A percentile compares a stretch with the other conserved stretches of the same genome.
phyloP scores from a whole-genome alignment of 225 moss, liverwort and hornwort genomes.

The Sphagnum tenellum region DNA sequence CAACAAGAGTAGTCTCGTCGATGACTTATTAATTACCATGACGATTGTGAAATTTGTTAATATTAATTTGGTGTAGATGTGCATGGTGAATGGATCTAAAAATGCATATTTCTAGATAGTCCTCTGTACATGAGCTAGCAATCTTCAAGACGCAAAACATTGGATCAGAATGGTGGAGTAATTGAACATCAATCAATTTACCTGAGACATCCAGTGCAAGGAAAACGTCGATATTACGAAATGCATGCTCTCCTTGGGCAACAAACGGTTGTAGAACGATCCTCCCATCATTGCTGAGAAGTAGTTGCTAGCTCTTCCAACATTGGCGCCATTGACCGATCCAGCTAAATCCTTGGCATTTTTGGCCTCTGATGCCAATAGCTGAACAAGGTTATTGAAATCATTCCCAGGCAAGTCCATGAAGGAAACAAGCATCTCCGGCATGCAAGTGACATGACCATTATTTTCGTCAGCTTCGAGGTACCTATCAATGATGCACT shows the following conservation, averaged over 20 bases:
- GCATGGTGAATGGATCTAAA: too few relatives aligned
- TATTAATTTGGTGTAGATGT: too few relatives aligned
- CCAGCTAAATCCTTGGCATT: too few relatives aligned
- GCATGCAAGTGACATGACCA: constrained; percentile 9
- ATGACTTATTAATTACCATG: too few relatives aligned
- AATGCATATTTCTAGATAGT: too few relatives aligned
- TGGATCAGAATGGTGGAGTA: too few relatives aligned
- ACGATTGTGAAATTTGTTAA: too few relatives aligned
- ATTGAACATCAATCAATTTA: neutral
- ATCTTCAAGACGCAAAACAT: too few relatives aligned
- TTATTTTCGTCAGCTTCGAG: constrained; percentile 3
- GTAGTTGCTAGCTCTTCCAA: constrained; percentile 2
- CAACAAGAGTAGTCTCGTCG: too few relatives aligned
- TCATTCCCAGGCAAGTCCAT: constrained; percentile 39
- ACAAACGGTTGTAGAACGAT: constrained; percentile 31
- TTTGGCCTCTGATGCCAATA: constrained; percentile 10
- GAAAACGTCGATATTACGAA: constrained; percentile 30
- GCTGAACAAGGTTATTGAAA: constrained; percentile 34
- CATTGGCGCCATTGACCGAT: too few relatives aligned
- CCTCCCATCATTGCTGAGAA: constrained; percentile 37
- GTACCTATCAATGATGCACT: constrained; percentile 11
- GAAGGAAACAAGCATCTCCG: constrained; percentile 31
- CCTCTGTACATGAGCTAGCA: too few relatives aligned
- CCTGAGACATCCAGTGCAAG: constrained; percentile 46
- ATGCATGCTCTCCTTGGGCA: constrained; percentile 28